Percentiles rank a stretch among this genome's conserved stretches.
Evolutionary conservation across 78 protist species (phyloP).

Genomic region (Emiliania huxleyi): DNA sequence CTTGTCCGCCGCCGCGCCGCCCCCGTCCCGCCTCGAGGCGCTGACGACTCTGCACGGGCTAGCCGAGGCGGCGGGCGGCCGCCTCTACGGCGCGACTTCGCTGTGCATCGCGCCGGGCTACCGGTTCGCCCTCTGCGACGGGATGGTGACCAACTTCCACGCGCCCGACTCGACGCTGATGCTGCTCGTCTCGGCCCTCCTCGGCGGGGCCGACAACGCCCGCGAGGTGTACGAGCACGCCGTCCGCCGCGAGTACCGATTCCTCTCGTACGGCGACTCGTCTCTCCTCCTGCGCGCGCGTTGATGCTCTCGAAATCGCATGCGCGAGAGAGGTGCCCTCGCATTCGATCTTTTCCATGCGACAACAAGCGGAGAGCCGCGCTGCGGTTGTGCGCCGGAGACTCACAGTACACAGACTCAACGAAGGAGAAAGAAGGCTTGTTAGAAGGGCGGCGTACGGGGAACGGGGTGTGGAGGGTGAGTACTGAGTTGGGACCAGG

Average conservation of each 20-base stretch:
- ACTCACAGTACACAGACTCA: no score
- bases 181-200: background rate
- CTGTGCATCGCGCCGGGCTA: conserved; percentile 38
- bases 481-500: no score
- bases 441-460: no score
- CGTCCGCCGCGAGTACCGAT: background rate
- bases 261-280: conserved; percentile 30
- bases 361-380: no score
- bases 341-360: no score
- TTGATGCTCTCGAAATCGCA: no score
- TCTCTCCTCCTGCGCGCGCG: background rate
- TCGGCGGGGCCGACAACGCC: background rate
- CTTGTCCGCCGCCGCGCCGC: background rate
- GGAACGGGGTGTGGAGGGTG: no score
- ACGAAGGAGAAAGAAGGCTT: no score
- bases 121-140: conserved; percentile 20
- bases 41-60: background rate
- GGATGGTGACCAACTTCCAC: conserved; percentile 48
- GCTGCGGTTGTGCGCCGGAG: no score
- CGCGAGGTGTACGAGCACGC: conserved; percentile 23
- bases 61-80: background rate
- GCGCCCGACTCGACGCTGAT: conserved; percentile 47
- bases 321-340: no score
- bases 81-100: background rate
- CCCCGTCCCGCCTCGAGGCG: no score